Conservation (phyloP, 2,329 filamentous ascomycete species). For the Nannizzia gypsea region DNA sequence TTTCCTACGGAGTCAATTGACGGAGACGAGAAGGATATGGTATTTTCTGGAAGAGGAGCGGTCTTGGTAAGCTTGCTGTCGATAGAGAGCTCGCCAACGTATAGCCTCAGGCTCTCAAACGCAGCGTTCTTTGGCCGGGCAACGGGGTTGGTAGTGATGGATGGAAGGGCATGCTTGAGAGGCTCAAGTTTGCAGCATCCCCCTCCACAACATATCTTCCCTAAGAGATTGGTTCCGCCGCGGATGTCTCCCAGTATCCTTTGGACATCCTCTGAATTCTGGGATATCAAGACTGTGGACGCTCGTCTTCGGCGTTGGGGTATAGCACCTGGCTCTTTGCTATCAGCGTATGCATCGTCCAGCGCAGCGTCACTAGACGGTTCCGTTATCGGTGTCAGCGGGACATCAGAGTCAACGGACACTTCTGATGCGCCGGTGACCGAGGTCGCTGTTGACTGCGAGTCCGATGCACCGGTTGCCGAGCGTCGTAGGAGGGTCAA, state of each 20-base stretch:
- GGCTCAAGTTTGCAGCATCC: conserved; percentile 52
- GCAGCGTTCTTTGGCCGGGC: conserved; percentile 67
- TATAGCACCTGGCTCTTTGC: conserved; percentile 11
- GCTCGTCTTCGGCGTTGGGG: conserved; percentile 27
- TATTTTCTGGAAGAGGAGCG: conserved; percentile 61
- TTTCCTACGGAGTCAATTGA: conserved; percentile 23
- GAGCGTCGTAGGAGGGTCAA: conserved; percentile 26
- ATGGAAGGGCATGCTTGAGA: conserved; percentile 35
- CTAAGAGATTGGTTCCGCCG: conserved; percentile 47
- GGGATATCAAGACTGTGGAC: conserved; percentile 42
- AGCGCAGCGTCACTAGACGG: conserved; percentile 22
- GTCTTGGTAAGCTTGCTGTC: conserved; percentile 60
- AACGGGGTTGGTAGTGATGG: conserved; percentile 37
- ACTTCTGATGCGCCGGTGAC: conserved; percentile 22
- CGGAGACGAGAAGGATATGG: conserved; percentile 49
- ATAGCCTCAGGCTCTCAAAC: conserved; percentile 66
- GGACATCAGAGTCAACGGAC: conserved; percentile 24
- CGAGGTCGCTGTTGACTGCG: conserved; percentile 23
- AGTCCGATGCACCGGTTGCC: conserved; percentile 18
- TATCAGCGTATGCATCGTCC: conserved; percentile 17
- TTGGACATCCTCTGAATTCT: conserved; percentile 48
- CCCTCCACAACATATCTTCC: conserved; percentile 53
- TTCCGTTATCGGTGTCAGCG: conserved; percentile 33
- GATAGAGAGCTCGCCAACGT: conserved; percentile 60
- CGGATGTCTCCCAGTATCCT: conserved; percentile 45